Percentiles rank a stretch among this genome's conserved stretches.
phyloP scores from a whole-genome alignment of 169 alveolate species.

The Babesia divergens region DNA sequence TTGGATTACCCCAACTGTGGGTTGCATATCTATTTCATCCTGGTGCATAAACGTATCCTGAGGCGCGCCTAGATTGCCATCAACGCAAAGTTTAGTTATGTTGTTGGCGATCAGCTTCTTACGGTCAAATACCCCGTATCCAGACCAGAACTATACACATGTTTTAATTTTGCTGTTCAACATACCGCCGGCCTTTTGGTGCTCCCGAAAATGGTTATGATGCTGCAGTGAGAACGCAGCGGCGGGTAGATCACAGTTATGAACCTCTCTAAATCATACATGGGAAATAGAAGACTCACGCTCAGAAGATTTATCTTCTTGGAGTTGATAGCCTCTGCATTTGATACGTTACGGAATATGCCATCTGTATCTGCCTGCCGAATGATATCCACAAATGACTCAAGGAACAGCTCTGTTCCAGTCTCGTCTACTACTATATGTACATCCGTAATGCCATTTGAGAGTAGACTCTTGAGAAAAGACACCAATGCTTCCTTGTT shows the following conservation, averaged over 20 bases:
- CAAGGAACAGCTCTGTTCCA: conserved; percentile 78
- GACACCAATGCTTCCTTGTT: conserved; percentile 60
- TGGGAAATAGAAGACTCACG: conserved; percentile 79
- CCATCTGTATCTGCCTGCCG: not conserved
- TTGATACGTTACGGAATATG: conserved; percentile 11
- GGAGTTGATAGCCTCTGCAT: not conserved
- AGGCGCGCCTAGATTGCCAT: not conserved
- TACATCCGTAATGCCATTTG: conserved; percentile 74
- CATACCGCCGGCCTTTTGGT: too few relatives aligned
- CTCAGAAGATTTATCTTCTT: conserved; percentile 69
- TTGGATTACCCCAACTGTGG: not conserved
- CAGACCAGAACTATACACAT: too few relatives aligned
- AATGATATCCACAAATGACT: conserved; percentile 70
- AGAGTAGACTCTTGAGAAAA: conserved; percentile 40
- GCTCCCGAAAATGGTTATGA: conserved; percentile 43
- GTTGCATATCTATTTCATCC: not conserved
- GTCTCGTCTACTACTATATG: conserved; percentile 80
- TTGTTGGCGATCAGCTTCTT: not conserved
- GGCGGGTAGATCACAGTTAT: conserved; percentile 8
- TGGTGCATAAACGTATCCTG: not conserved
- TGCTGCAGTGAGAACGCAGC: conserved; percentile 34
- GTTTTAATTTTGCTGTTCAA: too few relatives aligned
- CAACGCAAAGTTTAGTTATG: not conserved
- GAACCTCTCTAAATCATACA: conserved; percentile 72
- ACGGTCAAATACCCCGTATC: too few relatives aligned